phyloP scores from a whole-genome alignment of 2,329 filamentous ascomycete genomes.

The Cladosporium cucumerinum region DNA sequence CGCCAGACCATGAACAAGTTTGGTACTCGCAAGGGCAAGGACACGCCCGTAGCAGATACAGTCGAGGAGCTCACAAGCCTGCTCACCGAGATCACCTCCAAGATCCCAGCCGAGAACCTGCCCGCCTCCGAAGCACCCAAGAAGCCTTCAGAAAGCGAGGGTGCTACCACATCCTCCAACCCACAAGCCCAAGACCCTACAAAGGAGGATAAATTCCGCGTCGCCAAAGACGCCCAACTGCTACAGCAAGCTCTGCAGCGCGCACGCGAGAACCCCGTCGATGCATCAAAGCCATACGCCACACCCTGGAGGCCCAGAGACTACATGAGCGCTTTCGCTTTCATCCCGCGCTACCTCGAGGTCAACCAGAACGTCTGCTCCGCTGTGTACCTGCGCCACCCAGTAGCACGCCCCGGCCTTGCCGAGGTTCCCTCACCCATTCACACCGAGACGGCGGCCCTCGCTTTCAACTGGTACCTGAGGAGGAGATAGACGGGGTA shows the following conservation, averaged over 20 bases:
- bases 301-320: constrained; percentile 86
- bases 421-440: constrained; percentile 79
- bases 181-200: constrained; percentile 31
- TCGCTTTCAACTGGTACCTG: constrained; percentile 94
- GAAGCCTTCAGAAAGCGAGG: constrained; percentile 24
- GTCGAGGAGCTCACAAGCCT: constrained; percentile 35
- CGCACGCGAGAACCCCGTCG: constrained; percentile 71
- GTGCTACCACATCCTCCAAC: constrained; percentile 22
- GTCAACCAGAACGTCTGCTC: constrained; percentile 97
- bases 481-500: constrained; percentile 61
- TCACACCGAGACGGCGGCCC: constrained; percentile 63
- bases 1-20: constrained; percentile 60
- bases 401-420: constrained; percentile 76
- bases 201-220: constrained; percentile 46
- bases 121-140: constrained; percentile 18
- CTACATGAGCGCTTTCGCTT: constrained; percentile 89
- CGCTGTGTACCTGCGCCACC: constrained; percentile 91
- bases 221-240: constrained; percentile 55
- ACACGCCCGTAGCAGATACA: constrained; percentile 19
- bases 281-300: constrained; percentile 75
- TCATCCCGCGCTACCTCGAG: constrained; percentile 92
- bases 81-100: constrained; percentile 38
- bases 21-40: constrained; percentile 23
- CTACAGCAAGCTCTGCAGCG: constrained; percentile 58
- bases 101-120: constrained; percentile 42